Percentiles rank a stretch among this genome's conserved stretches.
Evolutionary conservation across 2,329 filamentous ascomycete species (phyloP).

Genomic region (Sarocladium brachiariae): DNA sequence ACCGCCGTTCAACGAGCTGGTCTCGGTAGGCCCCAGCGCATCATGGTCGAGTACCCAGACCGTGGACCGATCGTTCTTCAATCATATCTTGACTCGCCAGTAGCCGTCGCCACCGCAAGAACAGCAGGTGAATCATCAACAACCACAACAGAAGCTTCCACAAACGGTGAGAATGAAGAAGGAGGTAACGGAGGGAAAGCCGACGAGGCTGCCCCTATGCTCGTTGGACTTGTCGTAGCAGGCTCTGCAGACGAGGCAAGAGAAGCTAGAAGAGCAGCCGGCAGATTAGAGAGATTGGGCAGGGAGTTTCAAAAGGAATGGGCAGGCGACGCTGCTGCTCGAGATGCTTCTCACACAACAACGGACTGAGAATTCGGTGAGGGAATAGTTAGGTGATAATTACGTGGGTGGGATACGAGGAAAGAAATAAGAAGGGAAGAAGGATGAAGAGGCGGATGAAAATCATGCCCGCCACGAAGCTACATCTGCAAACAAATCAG

Average conservation of each 20-base stretch:
- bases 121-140: slow-evolving; percentile 13
- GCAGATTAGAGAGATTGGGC: slow-evolving; percentile 46
- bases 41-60: slow-evolving; percentile 50
- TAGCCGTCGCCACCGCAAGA: slow-evolving; percentile 12
- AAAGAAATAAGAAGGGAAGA: neutral
- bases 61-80: slow-evolving; percentile 35
- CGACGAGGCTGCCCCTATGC: slow-evolving; percentile 36
- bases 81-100: slow-evolving; percentile 37
- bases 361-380: too few species aligned
- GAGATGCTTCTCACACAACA: neutral
- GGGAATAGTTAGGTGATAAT: too few species aligned
- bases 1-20: slow-evolving; percentile 45
- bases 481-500: neutral
- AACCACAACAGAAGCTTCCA: slow-evolving; percentile 8
- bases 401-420: too few species aligned
- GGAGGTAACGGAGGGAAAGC: neutral
- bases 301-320: slow-evolving; percentile 49
- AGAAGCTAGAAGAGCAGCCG: slow-evolving; percentile 47
- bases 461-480: slow-evolving; percentile 1
- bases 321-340: slow-evolving; percentile 18
- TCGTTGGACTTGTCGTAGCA: slow-evolving; percentile 49
- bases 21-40: slow-evolving; percentile 46
- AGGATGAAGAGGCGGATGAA: neutral
- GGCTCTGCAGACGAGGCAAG: slow-evolving; percentile 36
- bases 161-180: slow-evolving; percentile 8